Evolutionary conservation across 345 rosid genomes (phyloP).

Genomic region (Aethionema arabicum): DNA sequence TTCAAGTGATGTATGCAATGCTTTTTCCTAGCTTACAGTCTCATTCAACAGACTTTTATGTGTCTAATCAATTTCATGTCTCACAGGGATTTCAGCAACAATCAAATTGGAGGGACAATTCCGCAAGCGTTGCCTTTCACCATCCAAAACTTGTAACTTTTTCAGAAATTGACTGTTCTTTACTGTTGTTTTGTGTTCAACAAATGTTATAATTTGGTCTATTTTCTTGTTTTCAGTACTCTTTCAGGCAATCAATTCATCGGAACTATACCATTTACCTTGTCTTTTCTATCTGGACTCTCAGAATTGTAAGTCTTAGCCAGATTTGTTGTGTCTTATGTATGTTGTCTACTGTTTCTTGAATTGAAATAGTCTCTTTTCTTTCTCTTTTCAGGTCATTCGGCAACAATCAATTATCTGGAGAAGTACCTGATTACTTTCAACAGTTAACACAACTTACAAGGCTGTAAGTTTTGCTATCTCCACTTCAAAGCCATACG

Average conservation of each 20-base stretch:
- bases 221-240: conserved; percentile 43
- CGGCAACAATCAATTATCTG: conserved; percentile 59
- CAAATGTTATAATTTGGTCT: neutral
- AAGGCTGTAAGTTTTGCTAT: conserved; percentile 46
- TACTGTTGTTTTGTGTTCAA: neutral
- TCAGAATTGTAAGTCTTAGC: conserved; percentile 52
- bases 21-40: conserved; percentile 6
- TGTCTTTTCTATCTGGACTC: conserved; percentile 46
- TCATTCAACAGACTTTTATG: conserved; percentile 1
- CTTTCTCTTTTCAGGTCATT: conserved; percentile 52
- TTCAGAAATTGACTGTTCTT: neutral
- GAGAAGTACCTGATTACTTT: conserved; percentile 75
- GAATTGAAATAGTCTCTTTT: conserved; percentile 1
- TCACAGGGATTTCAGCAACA: conserved; percentile 82
- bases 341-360: neutral
- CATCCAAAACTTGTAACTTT: conserved; percentile 63
- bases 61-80: neutral
- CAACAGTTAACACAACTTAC: conserved; percentile 52
- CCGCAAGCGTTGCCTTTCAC: conserved; percentile 70
- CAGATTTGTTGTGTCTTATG: conserved; percentile 15
- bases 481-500: neutral
- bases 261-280: conserved; percentile 56
- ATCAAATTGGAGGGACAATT: conserved; percentile 77
- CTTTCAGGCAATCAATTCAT: conserved; percentile 59
- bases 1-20: conserved; percentile 64